phyloP scores from a whole-genome alignment of 106 monocot genomes.

The Apostasia shenzhenica region DNA sequence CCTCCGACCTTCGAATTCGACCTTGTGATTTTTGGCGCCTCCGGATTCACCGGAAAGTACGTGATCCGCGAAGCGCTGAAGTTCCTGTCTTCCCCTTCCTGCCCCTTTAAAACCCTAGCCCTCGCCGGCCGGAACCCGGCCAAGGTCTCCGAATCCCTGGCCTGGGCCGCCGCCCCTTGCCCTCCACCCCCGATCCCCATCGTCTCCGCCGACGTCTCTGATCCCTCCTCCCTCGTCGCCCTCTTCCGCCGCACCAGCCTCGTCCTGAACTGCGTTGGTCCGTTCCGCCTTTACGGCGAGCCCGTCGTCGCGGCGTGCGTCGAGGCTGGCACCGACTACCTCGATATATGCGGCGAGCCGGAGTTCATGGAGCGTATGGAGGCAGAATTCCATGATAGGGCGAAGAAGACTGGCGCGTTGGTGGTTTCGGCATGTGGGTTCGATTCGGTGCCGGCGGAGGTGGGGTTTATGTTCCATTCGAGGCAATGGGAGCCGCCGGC shows the following conservation, averaged over 20 bases:
- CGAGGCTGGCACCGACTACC: slow-evolving; percentile 64
- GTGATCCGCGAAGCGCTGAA: slow-evolving; percentile 75
- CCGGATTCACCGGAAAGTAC: slow-evolving; percentile 90
- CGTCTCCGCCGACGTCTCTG: slow-evolving; percentile 47
- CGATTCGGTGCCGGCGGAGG: slow-evolving; percentile 88
- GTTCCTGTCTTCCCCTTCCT: slow-evolving; percentile 38
- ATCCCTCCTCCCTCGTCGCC: slow-evolving; percentile 44
- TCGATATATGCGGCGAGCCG: slow-evolving; percentile 90
- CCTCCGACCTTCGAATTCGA: slow-evolving; percentile 26
- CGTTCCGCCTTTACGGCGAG: slow-evolving; percentile 74
- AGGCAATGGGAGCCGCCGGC: slow-evolving; percentile 48
- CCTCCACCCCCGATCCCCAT: slow-evolving; percentile 35
- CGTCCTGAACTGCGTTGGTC: slow-evolving; percentile 83
- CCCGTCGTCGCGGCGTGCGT: slow-evolving; percentile 84
- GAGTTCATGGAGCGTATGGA: slow-evolving; percentile 98
- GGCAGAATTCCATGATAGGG: slow-evolving; percentile 46
- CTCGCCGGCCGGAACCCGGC: slow-evolving; percentile 70
- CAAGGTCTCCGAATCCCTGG: slow-evolving; percentile 56
- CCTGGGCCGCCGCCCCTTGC: slow-evolving; percentile 45
- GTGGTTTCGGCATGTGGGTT: slow-evolving; percentile 93
- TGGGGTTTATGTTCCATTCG: slow-evolving; percentile 70
- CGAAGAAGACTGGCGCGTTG: slow-evolving; percentile 45
- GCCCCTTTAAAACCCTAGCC: slow-evolving; percentile 55
- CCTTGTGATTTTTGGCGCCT: slow-evolving; percentile 76
- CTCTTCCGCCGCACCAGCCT: slow-evolving; percentile 47